phyloP scores from a whole-genome alignment of 495 filamentous ascomycete species.

The Daldinia decipiens region DNA sequence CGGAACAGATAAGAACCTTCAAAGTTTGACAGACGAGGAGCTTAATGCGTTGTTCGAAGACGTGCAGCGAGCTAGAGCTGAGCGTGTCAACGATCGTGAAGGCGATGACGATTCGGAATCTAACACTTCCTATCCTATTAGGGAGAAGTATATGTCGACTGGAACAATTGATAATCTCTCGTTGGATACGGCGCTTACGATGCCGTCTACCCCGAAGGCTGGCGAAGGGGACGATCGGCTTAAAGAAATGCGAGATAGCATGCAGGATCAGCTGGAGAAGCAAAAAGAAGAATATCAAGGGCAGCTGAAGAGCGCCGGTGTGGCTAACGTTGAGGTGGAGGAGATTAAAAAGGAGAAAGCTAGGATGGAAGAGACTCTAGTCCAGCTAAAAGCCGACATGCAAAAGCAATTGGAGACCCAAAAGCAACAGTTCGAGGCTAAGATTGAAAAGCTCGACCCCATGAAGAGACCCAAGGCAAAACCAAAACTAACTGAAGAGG shows the following conservation, averaged over 20 bases:
- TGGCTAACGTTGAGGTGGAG: constrained; percentile 79
- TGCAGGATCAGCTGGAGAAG: constrained; percentile 87
- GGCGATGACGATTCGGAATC: constrained; percentile 91
- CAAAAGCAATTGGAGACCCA: constrained; percentile 80
- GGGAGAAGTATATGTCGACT: constrained; percentile 96
- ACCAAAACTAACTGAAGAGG: constrained; percentile 74
- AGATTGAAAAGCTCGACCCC: constrained; percentile 60
- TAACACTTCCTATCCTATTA: constrained; percentile 82
- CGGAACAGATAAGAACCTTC: constrained; percentile 91
- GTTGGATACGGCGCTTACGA: constrained; percentile 90
- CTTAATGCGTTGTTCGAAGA: constrained; percentile 95
- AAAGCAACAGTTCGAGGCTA: constrained; percentile 77
- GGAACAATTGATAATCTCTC: constrained; percentile 97
- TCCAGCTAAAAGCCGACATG: constrained; percentile 84
- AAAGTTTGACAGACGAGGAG: constrained; percentile 90
- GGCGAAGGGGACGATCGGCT: constrained; percentile 78
- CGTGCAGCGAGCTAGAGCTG: constrained; percentile 86
- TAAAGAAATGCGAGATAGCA: constrained; percentile 79
- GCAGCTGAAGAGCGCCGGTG: constrained; percentile 80
- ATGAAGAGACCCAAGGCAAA: constrained; percentile 60
- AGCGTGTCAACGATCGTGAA: constrained; percentile 77
- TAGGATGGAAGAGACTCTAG: constrained; percentile 85
- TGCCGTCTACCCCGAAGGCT: constrained; percentile 88
- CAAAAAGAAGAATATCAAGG: constrained; percentile 87
- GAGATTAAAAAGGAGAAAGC: constrained; percentile 86